Evolutionary conservation across 1,139 yeast species (phyloP).

Genomic region (Kodamaea suecica): DNA sequence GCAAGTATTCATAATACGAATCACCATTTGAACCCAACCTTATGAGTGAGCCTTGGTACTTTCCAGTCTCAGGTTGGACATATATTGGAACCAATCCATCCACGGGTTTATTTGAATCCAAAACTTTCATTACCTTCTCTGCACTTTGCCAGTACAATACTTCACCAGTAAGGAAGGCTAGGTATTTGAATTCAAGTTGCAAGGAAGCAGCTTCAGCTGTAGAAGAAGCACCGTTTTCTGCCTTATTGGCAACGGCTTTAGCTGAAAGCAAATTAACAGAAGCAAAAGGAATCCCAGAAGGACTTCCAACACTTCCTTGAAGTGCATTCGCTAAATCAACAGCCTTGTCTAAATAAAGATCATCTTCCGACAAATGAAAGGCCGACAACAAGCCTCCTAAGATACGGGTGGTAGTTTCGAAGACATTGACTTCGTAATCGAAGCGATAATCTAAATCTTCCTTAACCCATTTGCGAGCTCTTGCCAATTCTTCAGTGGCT

Average conservation of each 20-base stretch:
- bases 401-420: slow-evolving; percentile 93
- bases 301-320: slow-evolving; percentile 62
- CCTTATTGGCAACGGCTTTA: slow-evolving; percentile 58
- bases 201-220: slow-evolving; percentile 90
- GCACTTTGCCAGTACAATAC: slow-evolving; percentile 71
- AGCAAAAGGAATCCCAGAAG: slow-evolving; percentile 71
- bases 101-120: slow-evolving; percentile 54
- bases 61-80: slow-evolving; percentile 72
- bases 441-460: slow-evolving; percentile 49
- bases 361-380: slow-evolving; percentile 66
- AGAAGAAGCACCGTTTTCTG: slow-evolving; percentile 65
- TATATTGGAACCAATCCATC: slow-evolving; percentile 85
- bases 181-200: slow-evolving; percentile 84
- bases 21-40: slow-evolving; percentile 91
- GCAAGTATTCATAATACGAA: slow-evolving; percentile 84
- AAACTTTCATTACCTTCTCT: slow-evolving; percentile 65
- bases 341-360: slow-evolving; percentile 73
- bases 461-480: slow-evolving; percentile 74
- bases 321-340: slow-evolving; percentile 66
- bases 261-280: slow-evolving; percentile 71
- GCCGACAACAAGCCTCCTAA: slow-evolving; percentile 89
- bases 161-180: slow-evolving; percentile 80
- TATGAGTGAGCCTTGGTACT: slow-evolving; percentile 60
- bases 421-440: slow-evolving; percentile 75
- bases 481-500: slow-evolving; percentile 57